These are phyloP conservation scores for Vitis riparia DNA, from an alignment of 164 flowering plant genomes.

Conservation along the genomic window DNA sequence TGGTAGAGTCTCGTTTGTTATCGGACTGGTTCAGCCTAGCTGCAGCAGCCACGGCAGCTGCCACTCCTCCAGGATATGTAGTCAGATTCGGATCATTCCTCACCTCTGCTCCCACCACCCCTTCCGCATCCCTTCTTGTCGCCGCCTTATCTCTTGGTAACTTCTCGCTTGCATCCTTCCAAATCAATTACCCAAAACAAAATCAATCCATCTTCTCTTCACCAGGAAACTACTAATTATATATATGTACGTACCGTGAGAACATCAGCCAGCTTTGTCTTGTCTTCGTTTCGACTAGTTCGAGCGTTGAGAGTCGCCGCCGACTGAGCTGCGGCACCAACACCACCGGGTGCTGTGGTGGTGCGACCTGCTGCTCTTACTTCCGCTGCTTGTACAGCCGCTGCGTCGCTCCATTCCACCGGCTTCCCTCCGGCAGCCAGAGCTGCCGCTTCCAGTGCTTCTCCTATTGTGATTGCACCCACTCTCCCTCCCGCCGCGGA, in stretches of 20 bases:
- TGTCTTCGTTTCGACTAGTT: conserved; percentile 27
- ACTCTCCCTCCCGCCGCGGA: neutral
- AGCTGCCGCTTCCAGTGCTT: conserved; percentile 68
- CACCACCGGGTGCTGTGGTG: conserved; percentile 47
- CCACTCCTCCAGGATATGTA: conserved; percentile 65
- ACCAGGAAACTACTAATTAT: no score
- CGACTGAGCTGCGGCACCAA: conserved; percentile 60
- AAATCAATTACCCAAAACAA: neutral
- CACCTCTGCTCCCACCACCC: conserved; percentile 60
- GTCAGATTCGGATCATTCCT: conserved; percentile 55
- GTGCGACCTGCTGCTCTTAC: conserved; percentile 56
- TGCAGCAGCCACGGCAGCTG: conserved; percentile 65
- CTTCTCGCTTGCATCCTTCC: conserved; percentile 49
- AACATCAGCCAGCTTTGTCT: conserved; percentile 56
- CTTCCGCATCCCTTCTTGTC: conserved; percentile 59
- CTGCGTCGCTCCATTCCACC: conserved; percentile 59
- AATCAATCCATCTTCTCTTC: no score
- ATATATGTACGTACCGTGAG: conserved; percentile 28
- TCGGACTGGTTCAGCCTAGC: conserved; percentile 56
- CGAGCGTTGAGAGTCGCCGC: conserved; percentile 56
- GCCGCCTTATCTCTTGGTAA: conserved; percentile 53
- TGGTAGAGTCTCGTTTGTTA: no score
- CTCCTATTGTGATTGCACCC: conserved; percentile 57
- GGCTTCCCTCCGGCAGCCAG: conserved; percentile 58
- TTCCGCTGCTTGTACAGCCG: conserved; percentile 72